Percentiles rank a stretch among this genome's conserved stretches.
phyloP scores from a whole-genome alignment of 2,329 filamentous ascomycete species.

The Zarea fungicola region DNA sequence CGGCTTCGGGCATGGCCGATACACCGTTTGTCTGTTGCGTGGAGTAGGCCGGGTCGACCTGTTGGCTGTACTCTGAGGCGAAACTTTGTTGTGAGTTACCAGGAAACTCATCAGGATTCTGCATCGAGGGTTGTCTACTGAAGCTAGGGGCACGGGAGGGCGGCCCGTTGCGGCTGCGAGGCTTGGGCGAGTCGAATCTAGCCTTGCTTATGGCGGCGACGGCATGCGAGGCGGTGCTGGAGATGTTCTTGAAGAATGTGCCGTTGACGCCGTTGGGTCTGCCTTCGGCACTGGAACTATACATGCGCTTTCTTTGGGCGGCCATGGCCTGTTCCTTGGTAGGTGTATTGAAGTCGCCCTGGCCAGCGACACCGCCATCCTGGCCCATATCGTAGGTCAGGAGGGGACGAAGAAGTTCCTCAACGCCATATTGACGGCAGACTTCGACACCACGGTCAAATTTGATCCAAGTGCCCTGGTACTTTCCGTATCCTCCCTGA shows the following conservation, averaged over 20 bases:
- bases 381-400: slow-evolving; percentile 76
- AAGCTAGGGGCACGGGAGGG: slow-evolving; percentile 60
- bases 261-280: slow-evolving; percentile 64
- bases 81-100: slow-evolving; percentile 81
- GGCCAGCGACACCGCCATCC: slow-evolving; percentile 65
- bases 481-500: slow-evolving; percentile 96
- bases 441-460: slow-evolving; percentile 90
- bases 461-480: slow-evolving; percentile 97
- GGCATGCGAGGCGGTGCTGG: slow-evolving; percentile 83
- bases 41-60: slow-evolving; percentile 64
- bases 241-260: slow-evolving; percentile 97
- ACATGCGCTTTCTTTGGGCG: slow-evolving; percentile 85
- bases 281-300: slow-evolving; percentile 63
- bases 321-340: slow-evolving; percentile 99
- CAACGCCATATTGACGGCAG: slow-evolving; percentile 73
- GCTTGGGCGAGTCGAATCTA: slow-evolving; percentile 80
- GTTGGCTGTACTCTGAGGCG: slow-evolving; percentile 69
- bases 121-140: slow-evolving; percentile 65
- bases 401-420: slow-evolving; percentile 68
- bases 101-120: slow-evolving; percentile 63
- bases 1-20: slow-evolving; percentile 48
- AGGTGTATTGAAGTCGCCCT: slow-evolving; percentile 80
- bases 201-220: slow-evolving; percentile 97
- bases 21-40: slow-evolving; percentile 44
- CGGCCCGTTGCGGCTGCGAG: slow-evolving; percentile 58